Percentiles rank a stretch among this genome's conserved stretches.
Evolutionary conservation across 176 grass and related monocot species (phyloP).

Genomic region (Musa troglodytarum): DNA sequence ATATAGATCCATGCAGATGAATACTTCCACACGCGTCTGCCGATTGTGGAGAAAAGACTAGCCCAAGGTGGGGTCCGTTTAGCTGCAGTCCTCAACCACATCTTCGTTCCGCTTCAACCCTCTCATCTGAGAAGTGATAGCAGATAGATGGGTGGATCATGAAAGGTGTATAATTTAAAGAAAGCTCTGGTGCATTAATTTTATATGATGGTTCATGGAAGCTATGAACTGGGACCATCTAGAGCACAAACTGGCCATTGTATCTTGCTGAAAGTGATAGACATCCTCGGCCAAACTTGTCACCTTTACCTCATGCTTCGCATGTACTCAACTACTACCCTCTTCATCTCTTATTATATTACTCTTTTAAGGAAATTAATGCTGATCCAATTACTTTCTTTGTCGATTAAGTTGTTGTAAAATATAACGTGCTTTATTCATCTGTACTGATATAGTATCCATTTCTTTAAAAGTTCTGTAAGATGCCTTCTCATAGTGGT

Average conservation of each 20-base stretch:
- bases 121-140: background rate
- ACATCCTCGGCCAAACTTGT: background rate
- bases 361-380: background rate
- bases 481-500: background rate
- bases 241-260: background rate
- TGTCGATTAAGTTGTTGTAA: background rate
- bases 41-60: conserved; percentile 4
- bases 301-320: background rate
- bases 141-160: background rate
- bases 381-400: background rate
- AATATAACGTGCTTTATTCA: background rate
- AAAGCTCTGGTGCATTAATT: background rate
- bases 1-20: conserved; percentile 12
- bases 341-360: background rate
- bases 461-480: background rate
- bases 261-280: background rate
- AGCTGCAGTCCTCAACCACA: conserved; percentile 10
- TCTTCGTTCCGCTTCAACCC: background rate
- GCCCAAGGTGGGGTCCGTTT: conserved; percentile 10
- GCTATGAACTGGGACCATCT: background rate
- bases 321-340: no score
- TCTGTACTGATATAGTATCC: background rate
- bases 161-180: background rate
- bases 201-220: background rate
- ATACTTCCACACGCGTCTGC: conserved; percentile 3